These are phyloP conservation scores for Penicillium crustosum DNA, from an alignment of 2,329 filamentous ascomycete genomes.

Conservation along the genomic window DNA sequence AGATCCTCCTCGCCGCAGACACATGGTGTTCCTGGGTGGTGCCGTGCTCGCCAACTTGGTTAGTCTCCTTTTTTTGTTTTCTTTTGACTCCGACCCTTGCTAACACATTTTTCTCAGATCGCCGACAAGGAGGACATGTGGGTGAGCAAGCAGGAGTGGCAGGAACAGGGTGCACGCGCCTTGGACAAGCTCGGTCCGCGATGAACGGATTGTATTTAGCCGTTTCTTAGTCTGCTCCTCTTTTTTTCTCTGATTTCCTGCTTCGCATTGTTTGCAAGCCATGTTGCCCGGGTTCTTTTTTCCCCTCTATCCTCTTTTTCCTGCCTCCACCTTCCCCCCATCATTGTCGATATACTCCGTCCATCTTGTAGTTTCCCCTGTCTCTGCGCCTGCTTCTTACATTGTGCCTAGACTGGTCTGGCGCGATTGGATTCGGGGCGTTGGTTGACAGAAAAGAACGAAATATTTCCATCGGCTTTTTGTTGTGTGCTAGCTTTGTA, in stretches of 20 bases:
- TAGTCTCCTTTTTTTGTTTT: slow-evolving; percentile 30
- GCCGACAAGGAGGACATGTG: slow-evolving; percentile 99
- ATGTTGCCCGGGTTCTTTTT: slow-evolving; percentile 11
- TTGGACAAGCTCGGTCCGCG: slow-evolving; percentile 92
- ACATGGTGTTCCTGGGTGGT: slow-evolving; percentile 99
- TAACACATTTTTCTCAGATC: slow-evolving; percentile 57
- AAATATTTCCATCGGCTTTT: slow-evolving; percentile 14
- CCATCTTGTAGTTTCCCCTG: slow-evolving; percentile 17
- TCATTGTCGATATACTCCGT: slow-evolving; percentile 22
- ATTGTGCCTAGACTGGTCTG: slow-evolving; percentile 28
- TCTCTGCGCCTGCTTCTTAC: slow-evolving; percentile 18
- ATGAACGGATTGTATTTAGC: slow-evolving; percentile 47
- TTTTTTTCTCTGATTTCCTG: slow-evolving; percentile 22
- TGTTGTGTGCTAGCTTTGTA: neutral
- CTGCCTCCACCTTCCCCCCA: neutral
- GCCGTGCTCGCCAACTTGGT: slow-evolving; percentile 93
- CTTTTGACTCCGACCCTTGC: slow-evolving; percentile 3
- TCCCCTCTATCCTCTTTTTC: slow-evolving; percentile 4
- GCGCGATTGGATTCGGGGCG: slow-evolving; percentile 21
- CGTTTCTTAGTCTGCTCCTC: slow-evolving; percentile 17
- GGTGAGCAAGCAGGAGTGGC: slow-evolving; percentile 96
- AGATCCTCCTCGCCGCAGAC: slow-evolving; percentile 88
- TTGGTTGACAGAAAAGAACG: slow-evolving; percentile 22
- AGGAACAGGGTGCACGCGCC: slow-evolving; percentile 81
- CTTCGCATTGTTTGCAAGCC: slow-evolving; percentile 26